Evolutionary conservation across 2,329 filamentous ascomycete genomes (phyloP), one percentile per base, ranked within the genome.

Genomic region (Trichoderma hamatum): DNA sequence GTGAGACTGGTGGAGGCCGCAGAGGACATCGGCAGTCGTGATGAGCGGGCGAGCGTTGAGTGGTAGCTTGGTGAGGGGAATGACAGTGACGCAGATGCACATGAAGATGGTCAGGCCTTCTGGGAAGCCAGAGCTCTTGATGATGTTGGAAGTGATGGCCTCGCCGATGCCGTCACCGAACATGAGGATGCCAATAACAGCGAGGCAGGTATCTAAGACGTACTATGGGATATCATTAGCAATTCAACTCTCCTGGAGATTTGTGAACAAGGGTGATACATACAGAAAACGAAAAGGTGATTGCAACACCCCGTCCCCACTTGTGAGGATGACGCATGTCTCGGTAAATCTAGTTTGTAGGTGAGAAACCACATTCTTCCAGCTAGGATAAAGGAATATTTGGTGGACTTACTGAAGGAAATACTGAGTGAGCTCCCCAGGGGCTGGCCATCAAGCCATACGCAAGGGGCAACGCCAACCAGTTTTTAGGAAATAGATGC

Each of bases 31-130:
- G 64, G 92, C 80, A 0, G 94, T 97, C 36, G 90, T 90, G 72
- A 97, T 88, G 73, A 98, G 94, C 13, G 95, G 96, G 2, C 94
- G 90, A 10, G 92, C 91, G 77, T 94, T 96, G 43, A 97, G 84
- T 0, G 94, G 94, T n/a, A 97, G 89, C 80, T 99, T 99, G 43
- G 95, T 97, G 63, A 99, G 83, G 0, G 95, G 96, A 72, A 98
- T 97, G 76, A 97, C 94, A 76, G 91, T 91, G 73, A 98, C 92
- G 78, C 94, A 95, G 71, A 92, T 83, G 72, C 93, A 93, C 78
- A 97, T 91, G 73, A 95, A 83, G 58, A 95, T 81, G n/a, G 89
- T 93, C 51, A 97, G 80, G 1, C 83, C 85, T 14, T 86, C 82
- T 0, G 95, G 93, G 77, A 97, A 97, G 66, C 90, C 90, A 6